These are phyloP conservation scores for Lecanosticta acicola DNA, from an alignment of 2,329 filamentous ascomycete species.

Conservation along the genomic window DNA sequence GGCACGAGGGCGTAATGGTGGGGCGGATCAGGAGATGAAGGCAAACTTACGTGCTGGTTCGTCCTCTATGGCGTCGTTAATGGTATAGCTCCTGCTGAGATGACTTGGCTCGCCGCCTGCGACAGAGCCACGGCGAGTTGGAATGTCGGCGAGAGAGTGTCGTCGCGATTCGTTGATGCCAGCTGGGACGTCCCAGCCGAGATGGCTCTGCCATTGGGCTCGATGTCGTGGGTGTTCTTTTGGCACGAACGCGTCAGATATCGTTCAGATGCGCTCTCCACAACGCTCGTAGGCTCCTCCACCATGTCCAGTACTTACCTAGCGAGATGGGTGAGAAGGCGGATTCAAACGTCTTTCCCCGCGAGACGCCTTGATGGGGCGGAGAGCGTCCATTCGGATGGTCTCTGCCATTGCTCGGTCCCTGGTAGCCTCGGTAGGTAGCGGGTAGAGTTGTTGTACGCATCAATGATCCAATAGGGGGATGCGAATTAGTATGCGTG, in stretches of 20 bases:
- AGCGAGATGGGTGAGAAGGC: conserved; percentile 27
- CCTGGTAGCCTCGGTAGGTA: conserved; percentile 14
- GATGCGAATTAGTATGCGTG: conserved; percentile 31
- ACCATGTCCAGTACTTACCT: conserved; percentile 17
- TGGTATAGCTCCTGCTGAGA: conserved; percentile 18
- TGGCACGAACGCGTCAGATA: not conserved
- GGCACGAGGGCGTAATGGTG: no score
- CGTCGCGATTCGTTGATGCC: conserved; percentile 68
- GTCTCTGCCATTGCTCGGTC: conserved; percentile 16
- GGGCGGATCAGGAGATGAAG: not conserved
- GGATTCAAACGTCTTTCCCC: conserved; percentile 22
- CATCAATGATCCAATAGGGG: conserved; percentile 27
- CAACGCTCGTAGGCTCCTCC: not conserved
- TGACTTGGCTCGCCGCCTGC: conserved; percentile 22
- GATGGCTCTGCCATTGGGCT: conserved; percentile 62
- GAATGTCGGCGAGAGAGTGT: conserved; percentile 63
- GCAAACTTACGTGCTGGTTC: conserved; percentile 14
- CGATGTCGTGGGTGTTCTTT: conserved; percentile 28
- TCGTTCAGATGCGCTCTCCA: not conserved
- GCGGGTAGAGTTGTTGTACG: conserved; percentile 29
- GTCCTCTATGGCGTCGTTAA: conserved; percentile 17
- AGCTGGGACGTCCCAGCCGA: conserved; percentile 57
- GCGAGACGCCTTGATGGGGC: conserved; percentile 11
- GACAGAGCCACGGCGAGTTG: conserved; percentile 34
- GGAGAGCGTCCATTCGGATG: conserved; percentile 17